These are phyloP conservation scores for Kingdonia uniflora DNA, from an alignment of 164 flowering plant species.

Conservation along the genomic window DNA sequence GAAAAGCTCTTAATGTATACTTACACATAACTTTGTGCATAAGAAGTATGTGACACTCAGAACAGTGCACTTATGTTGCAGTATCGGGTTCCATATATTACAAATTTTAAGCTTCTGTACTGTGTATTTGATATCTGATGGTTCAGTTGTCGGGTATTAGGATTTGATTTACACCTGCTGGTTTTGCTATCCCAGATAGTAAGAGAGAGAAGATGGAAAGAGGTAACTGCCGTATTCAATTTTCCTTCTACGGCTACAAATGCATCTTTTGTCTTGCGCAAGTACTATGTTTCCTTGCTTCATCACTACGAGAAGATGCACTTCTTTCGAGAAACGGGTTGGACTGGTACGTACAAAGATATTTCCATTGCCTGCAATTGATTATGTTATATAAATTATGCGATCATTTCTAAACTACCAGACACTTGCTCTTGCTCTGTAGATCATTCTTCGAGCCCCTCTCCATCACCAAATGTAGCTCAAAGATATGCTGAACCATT, in stretches of 20 bases:
- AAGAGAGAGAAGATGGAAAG: conserved; percentile 80
- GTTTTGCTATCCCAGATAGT: conserved; percentile 37
- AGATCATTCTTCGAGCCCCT: conserved; percentile 31
- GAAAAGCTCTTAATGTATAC: too few species aligned
- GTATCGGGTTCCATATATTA: too few species aligned
- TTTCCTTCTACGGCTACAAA: conserved; percentile 95
- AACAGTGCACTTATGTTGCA: too few species aligned
- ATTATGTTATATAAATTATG: not conserved
- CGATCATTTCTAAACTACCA: not conserved
- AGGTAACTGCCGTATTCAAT: conserved; percentile 77
- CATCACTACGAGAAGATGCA: conserved; percentile 82
- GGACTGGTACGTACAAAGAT: conserved; percentile 30
- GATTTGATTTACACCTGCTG: not conserved
- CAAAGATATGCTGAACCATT: conserved; percentile 16
- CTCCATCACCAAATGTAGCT: conserved; percentile 15
- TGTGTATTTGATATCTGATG: too few species aligned
- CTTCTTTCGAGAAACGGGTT: conserved; percentile 53
- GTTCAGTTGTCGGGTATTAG: too few species aligned
- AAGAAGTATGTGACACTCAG: too few species aligned
- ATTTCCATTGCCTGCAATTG: not conserved
- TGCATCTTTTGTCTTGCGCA: conserved; percentile 91
- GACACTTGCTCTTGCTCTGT: conserved; percentile 6
- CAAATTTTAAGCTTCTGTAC: too few species aligned
- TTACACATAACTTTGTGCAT: too few species aligned
- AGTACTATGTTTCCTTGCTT: conserved; percentile 71